These are phyloP conservation scores for Tulasnella sp. DNA, from an alignment of 768 basidiomycete genomes.

Conservation along the genomic window DNA sequence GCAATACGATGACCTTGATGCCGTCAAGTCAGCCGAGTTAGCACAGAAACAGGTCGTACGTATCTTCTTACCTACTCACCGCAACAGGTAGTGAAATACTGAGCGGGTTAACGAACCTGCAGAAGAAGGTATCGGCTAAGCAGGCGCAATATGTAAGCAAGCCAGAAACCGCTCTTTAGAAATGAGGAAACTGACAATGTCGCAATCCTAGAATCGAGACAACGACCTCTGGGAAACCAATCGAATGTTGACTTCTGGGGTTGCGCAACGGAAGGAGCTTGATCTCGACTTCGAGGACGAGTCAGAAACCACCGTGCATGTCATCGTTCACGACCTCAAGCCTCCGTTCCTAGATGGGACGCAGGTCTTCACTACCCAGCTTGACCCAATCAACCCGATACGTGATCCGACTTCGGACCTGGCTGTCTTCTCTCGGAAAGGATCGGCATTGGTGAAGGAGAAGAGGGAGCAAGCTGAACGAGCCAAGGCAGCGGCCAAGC, in stretches of 20 bases:
- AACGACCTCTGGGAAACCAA: slow-evolving; percentile 99
- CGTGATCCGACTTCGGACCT: slow-evolving; percentile 88
- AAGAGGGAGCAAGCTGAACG: slow-evolving; percentile 94
- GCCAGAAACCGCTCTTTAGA: not conserved
- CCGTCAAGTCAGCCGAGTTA: slow-evolving; percentile 60
- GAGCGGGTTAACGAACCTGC: not conserved
- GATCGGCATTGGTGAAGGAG: slow-evolving; percentile 88
- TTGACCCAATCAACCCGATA: slow-evolving; percentile 95
- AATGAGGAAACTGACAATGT: slow-evolving; percentile 19
- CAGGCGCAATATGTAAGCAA: slow-evolving; percentile 88
- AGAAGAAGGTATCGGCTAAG: slow-evolving; percentile 84
- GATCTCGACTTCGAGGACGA: slow-evolving; percentile 97
- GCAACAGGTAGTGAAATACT: too few species aligned
- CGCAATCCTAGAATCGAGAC: slow-evolving; percentile 66
- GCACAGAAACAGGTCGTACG: slow-evolving; percentile 62
- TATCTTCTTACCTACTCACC: too few species aligned
- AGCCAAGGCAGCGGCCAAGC: slow-evolving; percentile 90
- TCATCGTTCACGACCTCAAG: slow-evolving; percentile 93
- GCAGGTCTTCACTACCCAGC: slow-evolving; percentile 89
- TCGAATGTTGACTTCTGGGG: slow-evolving; percentile 92
- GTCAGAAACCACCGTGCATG: slow-evolving; percentile 89
- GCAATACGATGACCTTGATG: slow-evolving; percentile 79
- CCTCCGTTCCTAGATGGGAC: slow-evolving; percentile 97
- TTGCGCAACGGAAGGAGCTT: slow-evolving; percentile 73
- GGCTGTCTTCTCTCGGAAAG: slow-evolving; percentile 94